Percentiles rank a stretch among this genome's conserved stretches.
phyloP scores from a whole-genome alignment of 768 basidiomycete genomes.

The Scleroderma citrinum region DNA sequence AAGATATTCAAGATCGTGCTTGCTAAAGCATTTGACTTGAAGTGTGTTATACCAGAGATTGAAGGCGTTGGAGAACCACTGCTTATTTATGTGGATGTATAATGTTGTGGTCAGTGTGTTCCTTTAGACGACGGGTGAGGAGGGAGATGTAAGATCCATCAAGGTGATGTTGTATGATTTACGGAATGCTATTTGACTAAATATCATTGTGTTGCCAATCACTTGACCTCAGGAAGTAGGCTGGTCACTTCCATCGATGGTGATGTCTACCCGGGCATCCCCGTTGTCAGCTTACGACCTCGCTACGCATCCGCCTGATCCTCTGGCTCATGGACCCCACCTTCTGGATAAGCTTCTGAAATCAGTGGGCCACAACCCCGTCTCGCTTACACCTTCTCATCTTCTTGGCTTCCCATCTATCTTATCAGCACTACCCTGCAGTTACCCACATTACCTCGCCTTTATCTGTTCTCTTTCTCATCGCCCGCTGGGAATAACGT shows the following conservation, averaged over 20 bases:
- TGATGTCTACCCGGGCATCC: constrained; percentile 12
- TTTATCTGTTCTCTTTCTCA: constrained; percentile 8
- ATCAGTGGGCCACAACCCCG: constrained; percentile 17
- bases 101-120: constrained; percentile 26
- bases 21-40: constrained; percentile 95
- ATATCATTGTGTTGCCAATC: constrained; percentile 6
- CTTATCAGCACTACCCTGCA: constrained; percentile 18
- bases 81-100: constrained; percentile 81
- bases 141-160: constrained; percentile 14
- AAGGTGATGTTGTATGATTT: constrained; percentile 28
- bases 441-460: constrained; percentile 19
- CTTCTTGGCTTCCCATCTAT: constrained; percentile 19
- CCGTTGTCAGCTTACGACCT: constrained; percentile 7
- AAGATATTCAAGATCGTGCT: constrained; percentile 99
- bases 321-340: constrained; percentile 11
- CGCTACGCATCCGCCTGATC: constrained; percentile 5
- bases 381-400: constrained; percentile 12
- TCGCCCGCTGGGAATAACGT: constrained; percentile 7
- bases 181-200: constrained; percentile 13
- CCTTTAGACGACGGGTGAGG: constrained; percentile 11
- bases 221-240: constrained; percentile 12
- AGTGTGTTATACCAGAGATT: constrained; percentile 98
- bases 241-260: constrained; percentile 7
- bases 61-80: constrained; percentile 95
- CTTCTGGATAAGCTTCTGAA: constrained; percentile 11